Percentiles rank a stretch among this genome's conserved stretches.
Conservation (phyloP, 805 yeast species). For the Candida yuanshanica region DNA sequence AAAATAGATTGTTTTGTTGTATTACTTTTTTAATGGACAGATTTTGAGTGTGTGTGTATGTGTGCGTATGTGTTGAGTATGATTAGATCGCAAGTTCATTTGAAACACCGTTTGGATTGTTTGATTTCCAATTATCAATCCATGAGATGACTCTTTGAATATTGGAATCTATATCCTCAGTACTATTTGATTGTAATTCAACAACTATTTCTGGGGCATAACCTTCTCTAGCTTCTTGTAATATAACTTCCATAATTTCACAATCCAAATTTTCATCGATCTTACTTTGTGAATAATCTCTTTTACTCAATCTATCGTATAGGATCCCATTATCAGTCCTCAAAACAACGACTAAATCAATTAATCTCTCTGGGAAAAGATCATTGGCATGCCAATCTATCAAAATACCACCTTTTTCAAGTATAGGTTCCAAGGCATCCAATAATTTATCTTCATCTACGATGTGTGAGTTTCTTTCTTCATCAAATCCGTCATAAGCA, state of each 20-base stretch:
- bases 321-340: conserved; percentile 68
- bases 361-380: conserved; percentile 85
- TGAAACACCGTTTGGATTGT: conserved; percentile 56
- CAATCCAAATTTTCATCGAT: conserved; percentile 91
- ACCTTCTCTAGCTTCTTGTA: conserved; percentile 80
- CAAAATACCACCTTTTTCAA: conserved; percentile 81
- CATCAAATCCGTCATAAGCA: conserved; percentile 81
- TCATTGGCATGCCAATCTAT: conserved; percentile 99
- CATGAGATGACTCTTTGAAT: conserved; percentile 70
- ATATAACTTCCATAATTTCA: conserved; percentile 91
- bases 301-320: conserved; percentile 66
- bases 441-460: conserved; percentile 89
- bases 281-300: conserved; percentile 78
- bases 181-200: conserved; percentile 64
- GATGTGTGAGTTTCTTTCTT: conserved; percentile 74
- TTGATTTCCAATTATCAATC: conserved; percentile 68
- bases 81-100: conserved; percentile 33
- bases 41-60: neutral
- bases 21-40: neutral
- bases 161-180: conserved; percentile 78
- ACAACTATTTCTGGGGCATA: conserved; percentile 79
- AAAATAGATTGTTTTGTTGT: conserved; percentile 11
- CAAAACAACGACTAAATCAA: conserved; percentile 87
- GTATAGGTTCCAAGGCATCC: conserved; percentile 72
- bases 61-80: neutral